These are phyloP conservation scores for Elongisporangium undulatum DNA, from an alignment of 352 stramenopile species.

Conservation along the genomic window DNA sequence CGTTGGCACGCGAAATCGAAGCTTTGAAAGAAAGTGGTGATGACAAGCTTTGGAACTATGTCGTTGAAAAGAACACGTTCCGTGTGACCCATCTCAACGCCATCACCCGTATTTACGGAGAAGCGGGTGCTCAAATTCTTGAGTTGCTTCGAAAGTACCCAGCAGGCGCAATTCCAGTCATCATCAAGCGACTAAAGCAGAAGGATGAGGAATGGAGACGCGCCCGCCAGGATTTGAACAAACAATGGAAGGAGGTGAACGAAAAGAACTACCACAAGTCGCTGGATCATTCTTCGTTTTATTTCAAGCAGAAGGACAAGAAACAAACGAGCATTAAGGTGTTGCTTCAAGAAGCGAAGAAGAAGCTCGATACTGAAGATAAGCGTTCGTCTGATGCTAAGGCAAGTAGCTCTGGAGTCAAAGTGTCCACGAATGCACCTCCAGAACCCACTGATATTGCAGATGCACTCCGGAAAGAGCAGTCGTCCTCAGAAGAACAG, in stretches of 20 bases:
- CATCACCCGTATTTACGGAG: conserved; percentile 98
- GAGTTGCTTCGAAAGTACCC: conserved; percentile 97
- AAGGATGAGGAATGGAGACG: conserved; percentile 97
- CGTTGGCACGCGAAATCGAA: conserved; percentile 94
- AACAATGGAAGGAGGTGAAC: conserved; percentile 97
- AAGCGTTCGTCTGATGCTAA: conserved; percentile 32
- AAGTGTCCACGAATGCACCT: conserved; percentile 24
- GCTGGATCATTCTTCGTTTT: conserved; percentile 98
- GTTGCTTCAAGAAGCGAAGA: conserved; percentile 87
- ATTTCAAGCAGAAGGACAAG: conserved; percentile 99
- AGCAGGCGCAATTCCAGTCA: conserved; percentile 95
- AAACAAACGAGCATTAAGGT: conserved; percentile 94
- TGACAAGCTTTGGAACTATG: conserved; percentile 81
- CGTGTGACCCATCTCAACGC: conserved; percentile 96
- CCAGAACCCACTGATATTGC: conserved; percentile 56
- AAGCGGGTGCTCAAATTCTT: conserved; percentile 87
- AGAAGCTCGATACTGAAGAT: conserved; percentile 68
- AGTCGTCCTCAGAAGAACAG: conserved; percentile 10
- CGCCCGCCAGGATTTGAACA: conserved; percentile 93
- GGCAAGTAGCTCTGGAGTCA: conserved; percentile 12
- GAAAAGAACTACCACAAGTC: conserved; percentile 99
- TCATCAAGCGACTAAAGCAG: conserved; percentile 97
- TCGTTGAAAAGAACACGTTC: conserved; percentile 94
- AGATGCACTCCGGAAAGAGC: conserved; percentile 59
- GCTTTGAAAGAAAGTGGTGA: conserved; percentile 63